A percentile compares a stretch with the other conserved stretches of the same genome.
phyloP scores from a whole-genome alignment of 2,329 filamentous ascomycete species.

The Trichoderma koningiopsis region DNA sequence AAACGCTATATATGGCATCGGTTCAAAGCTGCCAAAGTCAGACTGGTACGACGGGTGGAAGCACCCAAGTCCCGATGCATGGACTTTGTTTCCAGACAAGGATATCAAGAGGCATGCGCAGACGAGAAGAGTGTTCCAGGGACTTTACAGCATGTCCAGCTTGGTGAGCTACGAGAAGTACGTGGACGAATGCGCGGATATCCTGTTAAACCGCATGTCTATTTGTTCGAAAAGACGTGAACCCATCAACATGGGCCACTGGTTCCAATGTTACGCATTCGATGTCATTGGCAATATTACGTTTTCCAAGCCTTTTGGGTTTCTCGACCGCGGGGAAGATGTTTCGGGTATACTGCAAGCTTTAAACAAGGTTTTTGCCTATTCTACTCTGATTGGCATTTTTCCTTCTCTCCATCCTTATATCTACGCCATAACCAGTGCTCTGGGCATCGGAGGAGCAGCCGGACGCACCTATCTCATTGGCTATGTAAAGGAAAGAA shows the following conservation, averaged over 20 bases:
- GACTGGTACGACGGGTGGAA: slow-evolving; percentile 34
- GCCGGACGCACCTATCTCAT: slow-evolving; percentile 34
- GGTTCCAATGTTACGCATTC: slow-evolving; percentile 52
- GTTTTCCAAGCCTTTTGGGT: slow-evolving; percentile 42
- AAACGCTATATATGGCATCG: slow-evolving; percentile 45
- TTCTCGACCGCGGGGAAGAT: slow-evolving; percentile 50
- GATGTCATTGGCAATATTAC: slow-evolving; percentile 56
- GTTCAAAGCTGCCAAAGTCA: slow-evolving; percentile 36
- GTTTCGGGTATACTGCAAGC: slow-evolving; percentile 43
- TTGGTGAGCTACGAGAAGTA: slow-evolving; percentile 52
- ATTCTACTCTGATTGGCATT: slow-evolving; percentile 33
- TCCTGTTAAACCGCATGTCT: slow-evolving; percentile 43
- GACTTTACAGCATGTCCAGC: slow-evolving; percentile 51
- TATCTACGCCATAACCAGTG: slow-evolving; percentile 30
- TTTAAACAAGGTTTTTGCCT: slow-evolving; percentile 32
- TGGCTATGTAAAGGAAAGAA: slow-evolving; percentile 36
- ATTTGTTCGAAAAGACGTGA: slow-evolving; percentile 37
- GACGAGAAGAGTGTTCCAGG: slow-evolving; percentile 45
- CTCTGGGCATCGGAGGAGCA: slow-evolving; percentile 29
- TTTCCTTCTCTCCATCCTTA: slow-evolving; percentile 28
- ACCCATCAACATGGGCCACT: slow-evolving; percentile 44
- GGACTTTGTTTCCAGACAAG: slow-evolving; percentile 39
- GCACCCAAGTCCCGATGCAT: slow-evolving; percentile 31
- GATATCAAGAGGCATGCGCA: slow-evolving; percentile 39
- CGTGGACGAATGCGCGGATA: slow-evolving; percentile 49